Evolutionary conservation across 1,139 yeast genomes (phyloP).

Genomic region (Pichiaceae sp.): DNA sequence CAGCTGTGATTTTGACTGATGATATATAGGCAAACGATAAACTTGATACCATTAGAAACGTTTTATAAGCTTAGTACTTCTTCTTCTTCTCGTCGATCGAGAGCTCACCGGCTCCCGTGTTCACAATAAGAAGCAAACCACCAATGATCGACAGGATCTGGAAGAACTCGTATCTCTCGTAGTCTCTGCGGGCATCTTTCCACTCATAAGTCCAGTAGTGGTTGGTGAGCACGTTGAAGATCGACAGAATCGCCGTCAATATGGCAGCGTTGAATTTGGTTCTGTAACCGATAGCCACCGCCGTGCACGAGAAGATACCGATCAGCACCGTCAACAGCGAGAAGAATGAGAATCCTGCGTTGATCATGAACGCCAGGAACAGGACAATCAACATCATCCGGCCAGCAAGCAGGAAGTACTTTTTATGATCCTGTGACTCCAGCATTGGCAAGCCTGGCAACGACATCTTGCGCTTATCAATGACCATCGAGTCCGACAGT

Average conservation of each 20-base stretch:
- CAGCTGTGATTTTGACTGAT: constrained; percentile 35
- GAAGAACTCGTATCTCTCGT: constrained; percentile 85
- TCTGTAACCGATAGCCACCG: constrained; percentile 88
- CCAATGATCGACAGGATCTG: constrained; percentile 95
- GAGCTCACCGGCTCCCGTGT: constrained; percentile 94
- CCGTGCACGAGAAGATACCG: constrained; percentile 65
- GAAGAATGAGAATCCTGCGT: constrained; percentile 65
- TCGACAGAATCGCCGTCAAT: constrained; percentile 62
- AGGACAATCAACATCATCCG: constrained; percentile 77
- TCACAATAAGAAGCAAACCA: constrained; percentile 81
- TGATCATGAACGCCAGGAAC: constrained; percentile 78
- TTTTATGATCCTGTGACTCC: constrained; percentile 74
- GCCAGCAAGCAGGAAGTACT: constrained; percentile 83
- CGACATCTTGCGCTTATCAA: constrained; percentile 59
- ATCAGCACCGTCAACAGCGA: constrained; percentile 58
- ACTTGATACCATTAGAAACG: background rate
- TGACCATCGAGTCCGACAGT: constrained; percentile 79
- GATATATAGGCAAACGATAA: no score
- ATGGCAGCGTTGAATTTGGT: constrained; percentile 84
- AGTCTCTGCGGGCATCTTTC: constrained; percentile 77
- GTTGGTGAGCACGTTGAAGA: constrained; percentile 74
- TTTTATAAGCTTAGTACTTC: constrained; percentile 44
- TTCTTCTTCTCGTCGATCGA: constrained; percentile 95
- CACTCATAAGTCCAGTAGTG: constrained; percentile 80
- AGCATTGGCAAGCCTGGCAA: constrained; percentile 91